phyloP scores from a whole-genome alignment of 2,329 filamentous ascomycete species.

The Niveomyces coronatus region DNA sequence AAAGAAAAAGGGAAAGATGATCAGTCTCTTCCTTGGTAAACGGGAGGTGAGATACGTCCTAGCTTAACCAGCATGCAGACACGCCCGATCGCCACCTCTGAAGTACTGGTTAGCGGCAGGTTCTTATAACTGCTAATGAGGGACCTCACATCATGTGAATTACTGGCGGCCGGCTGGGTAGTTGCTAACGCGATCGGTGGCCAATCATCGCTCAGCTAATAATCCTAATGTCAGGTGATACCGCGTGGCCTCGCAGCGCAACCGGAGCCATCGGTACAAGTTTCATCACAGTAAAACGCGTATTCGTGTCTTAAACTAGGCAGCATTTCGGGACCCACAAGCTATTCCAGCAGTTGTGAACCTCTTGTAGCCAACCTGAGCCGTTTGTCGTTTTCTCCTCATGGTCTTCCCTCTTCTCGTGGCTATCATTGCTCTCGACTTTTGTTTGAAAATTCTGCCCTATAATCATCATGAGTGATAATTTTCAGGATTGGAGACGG shows the following conservation, averaged over 20 bases:
- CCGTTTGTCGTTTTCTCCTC: too few relatives aligned
- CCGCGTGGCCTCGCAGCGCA: conserved; percentile 5
- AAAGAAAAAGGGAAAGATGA: too few relatives aligned
- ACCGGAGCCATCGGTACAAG: background rate
- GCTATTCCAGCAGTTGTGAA: background rate
- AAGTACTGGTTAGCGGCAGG: conserved; percentile 6
- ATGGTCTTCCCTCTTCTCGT: too few relatives aligned
- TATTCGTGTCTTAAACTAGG: conserved; percentile 10
- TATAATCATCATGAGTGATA: conserved; percentile 26
- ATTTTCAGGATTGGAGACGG: conserved; percentile 32
- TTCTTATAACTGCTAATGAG: conserved; percentile 1
- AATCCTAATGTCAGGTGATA: conserved; percentile 7
- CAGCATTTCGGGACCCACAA: conserved; percentile 5
- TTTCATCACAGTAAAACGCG: too few relatives aligned
- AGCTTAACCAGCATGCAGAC: too few relatives aligned
- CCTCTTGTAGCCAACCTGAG: background rate
- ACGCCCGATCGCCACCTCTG: too few relatives aligned
- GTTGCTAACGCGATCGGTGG: background rate
- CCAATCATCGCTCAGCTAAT: conserved; percentile 5
- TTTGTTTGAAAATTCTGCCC: background rate
- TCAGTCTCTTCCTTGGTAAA: too few relatives aligned
- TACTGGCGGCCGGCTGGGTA: background rate
- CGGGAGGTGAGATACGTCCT: too few relatives aligned
- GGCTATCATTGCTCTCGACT: background rate
- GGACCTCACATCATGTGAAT: background rate